Evolutionary conservation across 768 basidiomycete species (phyloP).

Genomic region (Boletus reticulatus): DNA sequence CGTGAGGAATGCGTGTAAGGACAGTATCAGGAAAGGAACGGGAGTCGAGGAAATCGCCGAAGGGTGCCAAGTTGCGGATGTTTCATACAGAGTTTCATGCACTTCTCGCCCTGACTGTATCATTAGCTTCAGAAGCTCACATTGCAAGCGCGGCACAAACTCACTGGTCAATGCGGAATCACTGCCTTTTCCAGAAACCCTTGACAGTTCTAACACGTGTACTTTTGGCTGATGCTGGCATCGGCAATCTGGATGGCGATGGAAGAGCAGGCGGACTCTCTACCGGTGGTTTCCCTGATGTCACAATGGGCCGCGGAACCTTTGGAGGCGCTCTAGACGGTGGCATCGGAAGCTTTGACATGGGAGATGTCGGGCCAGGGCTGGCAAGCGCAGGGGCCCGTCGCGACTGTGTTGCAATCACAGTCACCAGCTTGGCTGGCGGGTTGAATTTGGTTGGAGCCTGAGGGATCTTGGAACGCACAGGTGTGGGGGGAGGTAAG

Average conservation of each 20-base stretch:
- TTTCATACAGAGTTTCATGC: constrained; percentile 8
- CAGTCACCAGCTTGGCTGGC: constrained; percentile 29
- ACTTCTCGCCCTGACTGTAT: neutral
- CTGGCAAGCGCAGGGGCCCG: neutral
- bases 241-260: constrained; percentile 19
- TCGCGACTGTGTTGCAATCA: constrained; percentile 26
- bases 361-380: constrained; percentile 1
- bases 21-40: constrained; percentile 1
- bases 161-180: constrained; percentile 6
- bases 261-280: neutral
- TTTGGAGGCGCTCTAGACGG: constrained; percentile 15
- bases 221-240: constrained; percentile 24
- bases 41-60: neutral
- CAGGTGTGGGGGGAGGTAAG: constrained; percentile 1
- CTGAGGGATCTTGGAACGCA: constrained; percentile 21
- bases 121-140: neutral
- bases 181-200: constrained; percentile 32
- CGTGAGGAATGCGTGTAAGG: constrained; percentile 14
- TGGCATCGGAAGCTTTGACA: constrained; percentile 21
- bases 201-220: constrained; percentile 26
- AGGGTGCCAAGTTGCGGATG: neutral
- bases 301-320: constrained; percentile 1
- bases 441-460: constrained; percentile 27
- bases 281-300: constrained; percentile 5
- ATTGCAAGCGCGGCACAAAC: neutral